Evolutionary conservation across 805 yeast species (phyloP).

Genomic region (Wickerhamiella domercqiae): DNA sequence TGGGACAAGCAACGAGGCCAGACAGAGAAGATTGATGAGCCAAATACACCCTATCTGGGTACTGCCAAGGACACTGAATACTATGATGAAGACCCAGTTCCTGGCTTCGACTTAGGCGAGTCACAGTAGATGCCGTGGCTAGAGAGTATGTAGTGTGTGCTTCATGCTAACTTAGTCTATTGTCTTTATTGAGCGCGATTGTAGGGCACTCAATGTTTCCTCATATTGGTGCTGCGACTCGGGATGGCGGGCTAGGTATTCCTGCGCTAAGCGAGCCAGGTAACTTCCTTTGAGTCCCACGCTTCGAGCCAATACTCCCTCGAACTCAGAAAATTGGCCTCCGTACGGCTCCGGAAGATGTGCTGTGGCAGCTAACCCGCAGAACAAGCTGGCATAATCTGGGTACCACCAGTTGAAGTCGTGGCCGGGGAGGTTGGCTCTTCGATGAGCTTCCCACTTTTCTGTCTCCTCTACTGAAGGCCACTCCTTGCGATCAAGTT

Average conservation of each 20-base stretch:
- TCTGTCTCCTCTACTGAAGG: slow-evolving; percentile 5
- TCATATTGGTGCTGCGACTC: slow-evolving; percentile 1
- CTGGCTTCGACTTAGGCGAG: slow-evolving; percentile 14
- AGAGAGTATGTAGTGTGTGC: slow-evolving; percentile 1
- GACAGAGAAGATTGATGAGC: slow-evolving; percentile 17
- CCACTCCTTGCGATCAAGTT: slow-evolving; percentile 2
- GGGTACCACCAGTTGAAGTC: slow-evolving; percentile 13
- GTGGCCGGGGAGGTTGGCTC: background rate
- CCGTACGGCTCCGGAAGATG: background rate
- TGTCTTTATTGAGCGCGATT: background rate
- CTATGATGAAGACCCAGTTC: slow-evolving; percentile 19
- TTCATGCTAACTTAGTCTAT: too few relatives aligned
- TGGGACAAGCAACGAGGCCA: slow-evolving; percentile 18
- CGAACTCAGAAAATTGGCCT: background rate
- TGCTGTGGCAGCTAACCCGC: slow-evolving; percentile 7
- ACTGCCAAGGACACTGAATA: slow-evolving; percentile 20
- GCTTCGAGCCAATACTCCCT: background rate
- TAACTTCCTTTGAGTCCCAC: slow-evolving; percentile 3
- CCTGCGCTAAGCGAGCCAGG: background rate
- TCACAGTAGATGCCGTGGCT: slow-evolving; percentile 2
- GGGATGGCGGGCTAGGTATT: slow-evolving; percentile 3
- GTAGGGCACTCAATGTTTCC: slow-evolving; percentile 1
- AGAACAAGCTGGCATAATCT: slow-evolving; percentile 6
- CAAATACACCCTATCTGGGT: slow-evolving; percentile 20
- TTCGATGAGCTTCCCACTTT: slow-evolving; percentile 9